Base-by-base conservation (phyloP, 208 protist species). In the Leishmania lainsoni region DNA sequence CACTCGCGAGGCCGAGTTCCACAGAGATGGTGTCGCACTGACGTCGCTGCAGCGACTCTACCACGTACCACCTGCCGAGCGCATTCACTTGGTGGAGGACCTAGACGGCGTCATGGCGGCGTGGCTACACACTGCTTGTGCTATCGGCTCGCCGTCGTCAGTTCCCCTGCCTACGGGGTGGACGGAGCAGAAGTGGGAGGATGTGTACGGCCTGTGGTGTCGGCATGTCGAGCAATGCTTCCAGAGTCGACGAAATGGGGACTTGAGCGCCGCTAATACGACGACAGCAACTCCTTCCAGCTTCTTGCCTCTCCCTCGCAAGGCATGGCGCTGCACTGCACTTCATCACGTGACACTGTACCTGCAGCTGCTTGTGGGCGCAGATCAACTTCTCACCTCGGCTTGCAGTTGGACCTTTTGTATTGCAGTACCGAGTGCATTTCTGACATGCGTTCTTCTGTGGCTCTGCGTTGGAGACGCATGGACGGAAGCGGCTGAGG, bases 1-100 rank as follows among this genome's bases (percentile, higher is more conserved):
- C 59, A 88, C 90, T 10, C 80, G 89, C 2, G 84, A 88, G 77
- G 29, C 49, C 2, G 79, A 81, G 72, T 65, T 89, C 26, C 72
- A 52, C 4, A 20, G 48, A 29, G 10, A 42, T 6, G 73, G 76
- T 45, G n/a, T 80, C 12, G 14, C 75, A 22, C 22, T n/a, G 10
- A 32, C 22, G 9, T 42, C 71, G 76, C 51, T 83, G 49, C 76
- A 79, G 63, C 80, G 51, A 32, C 76, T 45, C 20, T 65, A 84
- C 35, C 71, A 51, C 10, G 29, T 79, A 8, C 76, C 76, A 52
- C 56, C 76, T n/a, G 29, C 76, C 4, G 48, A 69, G n/a, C 76
- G 48, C 45, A 49, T 79, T 29, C 61, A 79, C 63, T 51, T 79
- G 39, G 76, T 79, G 76, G 76, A 79, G 63, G 76, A 79, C 49